Percentiles rank a stretch among this genome's conserved stretches.
Evolutionary conservation across 2,329 filamentous ascomycete genomes (phyloP).

Genomic region (Penicillium sp.): DNA sequence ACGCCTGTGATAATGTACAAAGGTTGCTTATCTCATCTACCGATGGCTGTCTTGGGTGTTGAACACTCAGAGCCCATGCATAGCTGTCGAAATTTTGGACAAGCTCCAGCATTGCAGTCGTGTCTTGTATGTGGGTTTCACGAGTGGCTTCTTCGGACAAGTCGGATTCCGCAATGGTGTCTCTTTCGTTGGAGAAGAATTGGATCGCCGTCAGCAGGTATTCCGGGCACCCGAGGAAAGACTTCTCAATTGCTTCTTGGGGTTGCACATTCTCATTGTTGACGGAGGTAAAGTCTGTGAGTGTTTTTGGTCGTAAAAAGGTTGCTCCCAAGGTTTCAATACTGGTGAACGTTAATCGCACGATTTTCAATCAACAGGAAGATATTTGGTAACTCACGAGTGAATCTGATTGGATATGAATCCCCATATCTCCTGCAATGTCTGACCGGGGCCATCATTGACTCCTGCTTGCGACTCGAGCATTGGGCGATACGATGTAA

Average conservation of each 20-base stretch:
- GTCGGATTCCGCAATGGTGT: constrained; percentile 18
- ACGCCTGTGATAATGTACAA: constrained; percentile 29
- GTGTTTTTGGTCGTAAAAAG: constrained; percentile 32
- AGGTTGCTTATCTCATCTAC: constrained; percentile 22
- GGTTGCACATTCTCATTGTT: constrained; percentile 14
- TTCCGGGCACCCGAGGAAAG: constrained; percentile 39
- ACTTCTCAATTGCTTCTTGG: constrained; percentile 33
- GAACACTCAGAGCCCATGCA: constrained; percentile 26
- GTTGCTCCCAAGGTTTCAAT: constrained; percentile 37
- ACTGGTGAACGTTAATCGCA: constrained; percentile 14
- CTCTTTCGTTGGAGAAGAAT: constrained; percentile 28
- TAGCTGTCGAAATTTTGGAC: constrained; percentile 29
- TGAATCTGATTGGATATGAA: constrained; percentile 36
- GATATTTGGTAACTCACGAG: constrained; percentile 22
- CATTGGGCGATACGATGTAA: constrained; percentile 18
- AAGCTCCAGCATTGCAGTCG: constrained; percentile 18
- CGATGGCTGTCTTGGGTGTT: constrained; percentile 12
- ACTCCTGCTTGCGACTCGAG: constrained; percentile 9
- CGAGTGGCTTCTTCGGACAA: constrained; percentile 1
- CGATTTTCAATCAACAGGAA: not conserved
- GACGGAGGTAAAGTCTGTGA: constrained; percentile 25
- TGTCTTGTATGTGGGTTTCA: constrained; percentile 12
- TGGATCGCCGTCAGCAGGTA: constrained; percentile 33
- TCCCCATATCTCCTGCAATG: constrained; percentile 27
- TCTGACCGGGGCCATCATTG: constrained; percentile 26